These are phyloP conservation scores for Jatropha curcas DNA, from an alignment of 345 rosid genomes.

Conservation along the genomic window DNA sequence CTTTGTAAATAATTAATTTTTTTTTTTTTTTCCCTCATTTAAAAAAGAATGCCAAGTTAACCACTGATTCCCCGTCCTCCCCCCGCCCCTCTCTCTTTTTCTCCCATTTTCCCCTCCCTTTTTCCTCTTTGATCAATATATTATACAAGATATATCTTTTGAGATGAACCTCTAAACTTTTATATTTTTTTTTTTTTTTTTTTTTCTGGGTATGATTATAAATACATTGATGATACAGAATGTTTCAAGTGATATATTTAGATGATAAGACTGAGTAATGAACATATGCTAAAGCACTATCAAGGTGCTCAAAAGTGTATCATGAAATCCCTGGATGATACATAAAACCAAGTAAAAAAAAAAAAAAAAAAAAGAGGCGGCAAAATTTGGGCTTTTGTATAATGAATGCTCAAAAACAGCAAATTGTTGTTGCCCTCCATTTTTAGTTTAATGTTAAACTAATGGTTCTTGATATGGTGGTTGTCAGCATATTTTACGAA, in stretches of 20 bases:
- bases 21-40: no score
- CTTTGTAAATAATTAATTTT: no score
- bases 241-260: background rate
- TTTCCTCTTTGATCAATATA: no score
- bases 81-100: no score
- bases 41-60: no score
- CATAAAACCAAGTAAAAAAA: background rate
- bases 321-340: background rate
- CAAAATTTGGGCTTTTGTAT: background rate
- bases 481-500: background rate
- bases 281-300: no score
- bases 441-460: background rate
- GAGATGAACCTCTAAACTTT: background rate
- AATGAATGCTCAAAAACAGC: background rate
- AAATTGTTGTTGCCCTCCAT: background rate
- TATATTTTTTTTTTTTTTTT: background rate
- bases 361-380: no score
- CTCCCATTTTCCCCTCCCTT: no score
- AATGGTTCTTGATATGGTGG: background rate
- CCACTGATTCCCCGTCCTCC: no score
- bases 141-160: no score
- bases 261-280: background rate
- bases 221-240: background rate
- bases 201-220: background rate
- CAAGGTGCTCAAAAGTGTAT: background rate